These are phyloP conservation scores for Pleurotus tuber-regium DNA, from an alignment of 768 basidiomycete genomes.

Conservation along the genomic window DNA sequence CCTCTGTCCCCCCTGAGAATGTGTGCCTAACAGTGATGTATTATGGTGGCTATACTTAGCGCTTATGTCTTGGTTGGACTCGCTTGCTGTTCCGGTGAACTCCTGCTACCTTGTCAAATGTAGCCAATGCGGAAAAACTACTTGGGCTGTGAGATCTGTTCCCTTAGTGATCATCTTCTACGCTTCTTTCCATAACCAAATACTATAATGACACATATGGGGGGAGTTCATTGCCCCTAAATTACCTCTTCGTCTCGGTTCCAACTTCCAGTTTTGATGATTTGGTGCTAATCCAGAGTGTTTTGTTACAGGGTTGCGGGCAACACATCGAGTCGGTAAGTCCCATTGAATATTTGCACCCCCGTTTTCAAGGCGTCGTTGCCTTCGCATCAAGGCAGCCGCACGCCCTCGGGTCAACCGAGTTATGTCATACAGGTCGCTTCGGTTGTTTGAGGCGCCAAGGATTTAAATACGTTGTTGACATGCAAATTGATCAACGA, in stretches of 20 bases:
- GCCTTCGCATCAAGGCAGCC: not conserved
- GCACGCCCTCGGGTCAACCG: not conserved
- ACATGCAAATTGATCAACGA: not conserved
- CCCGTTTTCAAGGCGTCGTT: conserved; percentile 1
- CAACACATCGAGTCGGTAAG: conserved; percentile 61
- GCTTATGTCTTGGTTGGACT: not conserved
- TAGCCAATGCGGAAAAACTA: conserved; percentile 61
- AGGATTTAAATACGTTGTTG: not conserved
- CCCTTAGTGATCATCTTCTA: conserved; percentile 23
- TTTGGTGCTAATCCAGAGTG: conserved; percentile 11
- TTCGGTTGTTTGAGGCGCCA: not conserved
- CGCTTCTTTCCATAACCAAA: conserved; percentile 2
- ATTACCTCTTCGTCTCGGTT: conserved; percentile 8
- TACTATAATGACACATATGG: no score
- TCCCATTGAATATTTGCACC: conserved; percentile 16
- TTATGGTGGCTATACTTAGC: not conserved
- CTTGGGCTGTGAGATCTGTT: conserved; percentile 57
- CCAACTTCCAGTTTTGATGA: conserved; percentile 11
- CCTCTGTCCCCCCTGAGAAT: not conserved
- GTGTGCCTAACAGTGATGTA: not conserved
- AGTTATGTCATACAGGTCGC: not conserved
- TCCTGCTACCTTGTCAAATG: conserved; percentile 59
- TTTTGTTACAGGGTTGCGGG: conserved; percentile 61
- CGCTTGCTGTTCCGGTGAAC: conserved; percentile 38
- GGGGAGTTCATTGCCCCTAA: no score